A percentile compares a stretch with the other conserved stretches of the same genome.
Evolutionary conservation across 1,284 basidiomycete species (phyloP).

Genomic region (Cutaneotrichosporon sp.): DNA sequence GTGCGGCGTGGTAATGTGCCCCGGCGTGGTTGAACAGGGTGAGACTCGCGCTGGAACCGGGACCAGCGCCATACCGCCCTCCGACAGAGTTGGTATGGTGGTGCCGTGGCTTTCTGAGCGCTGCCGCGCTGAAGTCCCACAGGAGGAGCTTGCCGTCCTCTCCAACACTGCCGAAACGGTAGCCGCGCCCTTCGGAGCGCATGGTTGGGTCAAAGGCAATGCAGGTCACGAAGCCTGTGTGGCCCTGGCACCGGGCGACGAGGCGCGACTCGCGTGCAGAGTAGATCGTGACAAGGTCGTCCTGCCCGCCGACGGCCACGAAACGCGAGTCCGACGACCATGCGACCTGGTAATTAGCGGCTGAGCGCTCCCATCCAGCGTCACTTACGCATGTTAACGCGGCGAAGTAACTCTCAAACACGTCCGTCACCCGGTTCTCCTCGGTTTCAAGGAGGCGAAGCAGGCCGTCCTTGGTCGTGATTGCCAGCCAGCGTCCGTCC

Average conservation of each 20-base stretch:
- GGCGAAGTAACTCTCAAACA: conserved; percentile 88
- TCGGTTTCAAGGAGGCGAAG: conserved; percentile 78
- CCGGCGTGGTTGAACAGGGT: conserved; percentile 52
- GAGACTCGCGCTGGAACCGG: conserved; percentile 53
- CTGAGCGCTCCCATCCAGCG: no score
- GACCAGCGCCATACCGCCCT: conserved; percentile 25
- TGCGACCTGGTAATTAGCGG: no score
- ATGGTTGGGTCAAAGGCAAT: conserved; percentile 79
- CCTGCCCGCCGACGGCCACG: conserved; percentile 84
- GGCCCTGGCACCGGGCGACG: conserved; percentile 94
- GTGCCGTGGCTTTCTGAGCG: conserved; percentile 46
- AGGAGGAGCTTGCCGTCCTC: conserved; percentile 90
- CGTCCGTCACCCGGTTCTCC: conserved; percentile 77
- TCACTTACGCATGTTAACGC: conserved; percentile 62
- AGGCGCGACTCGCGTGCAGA: conserved; percentile 86
- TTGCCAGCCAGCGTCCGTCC: conserved; percentile 77
- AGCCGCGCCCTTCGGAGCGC: conserved; percentile 76
- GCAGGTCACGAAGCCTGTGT: conserved; percentile 85
- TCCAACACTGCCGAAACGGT: conserved; percentile 85
- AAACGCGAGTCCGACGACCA: conserved; percentile 96
- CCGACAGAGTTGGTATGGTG: conserved; percentile 36
- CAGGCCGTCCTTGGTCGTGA: conserved; percentile 82
- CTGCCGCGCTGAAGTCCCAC: conserved; percentile 81
- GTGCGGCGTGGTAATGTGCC: conserved; percentile 73
- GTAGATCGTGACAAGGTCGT: conserved; percentile 89